These are phyloP conservation scores for Corymbia maculata DNA, from an alignment of 345 rosid genomes.

Conservation along the genomic window DNA sequence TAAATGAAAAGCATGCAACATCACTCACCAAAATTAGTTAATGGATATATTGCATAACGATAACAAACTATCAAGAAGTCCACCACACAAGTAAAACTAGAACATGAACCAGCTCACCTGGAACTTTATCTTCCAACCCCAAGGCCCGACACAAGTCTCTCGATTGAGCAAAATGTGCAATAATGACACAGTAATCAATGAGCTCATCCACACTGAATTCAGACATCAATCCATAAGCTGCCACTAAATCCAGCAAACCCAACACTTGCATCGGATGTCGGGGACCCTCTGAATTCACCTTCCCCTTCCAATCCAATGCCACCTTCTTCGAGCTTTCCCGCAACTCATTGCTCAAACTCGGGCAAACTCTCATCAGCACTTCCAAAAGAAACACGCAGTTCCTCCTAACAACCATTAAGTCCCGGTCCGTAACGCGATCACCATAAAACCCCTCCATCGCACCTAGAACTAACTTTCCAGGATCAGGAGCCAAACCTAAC, in stretches of 20 bases:
- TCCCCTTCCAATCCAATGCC: conserved; percentile 53
- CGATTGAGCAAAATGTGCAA: conserved; percentile 33
- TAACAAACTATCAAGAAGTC: not conserved
- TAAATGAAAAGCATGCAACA: not conserved
- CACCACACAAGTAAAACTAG: not conserved
- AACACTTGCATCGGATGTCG: conserved; percentile 19
- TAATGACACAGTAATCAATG: conserved; percentile 18
- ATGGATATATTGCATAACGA: not conserved
- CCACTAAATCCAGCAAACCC: conserved; percentile 47
- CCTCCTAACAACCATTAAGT: conserved; percentile 20
- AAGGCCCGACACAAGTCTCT: conserved; percentile 34
- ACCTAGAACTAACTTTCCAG: conserved; percentile 48
- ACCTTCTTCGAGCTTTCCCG: conserved; percentile 49
- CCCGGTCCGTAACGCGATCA: conserved; percentile 8
- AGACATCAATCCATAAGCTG: conserved; percentile 31
- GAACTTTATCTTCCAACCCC: conserved; percentile 31
- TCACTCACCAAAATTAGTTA: not conserved
- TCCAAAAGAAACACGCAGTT: conserved; percentile 46
- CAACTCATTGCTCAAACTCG: conserved; percentile 11
- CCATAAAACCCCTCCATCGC: conserved; percentile 42
- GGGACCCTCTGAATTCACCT: conserved; percentile 11
- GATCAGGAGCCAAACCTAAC: conserved; percentile 28
- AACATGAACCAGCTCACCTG: conserved; percentile 14
- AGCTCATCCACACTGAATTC: conserved; percentile 35
- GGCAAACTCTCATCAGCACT: conserved; percentile 22